Base-by-base conservation (phyloP, 768 basidiomycete species). In the Boletus sp. region DNA sequence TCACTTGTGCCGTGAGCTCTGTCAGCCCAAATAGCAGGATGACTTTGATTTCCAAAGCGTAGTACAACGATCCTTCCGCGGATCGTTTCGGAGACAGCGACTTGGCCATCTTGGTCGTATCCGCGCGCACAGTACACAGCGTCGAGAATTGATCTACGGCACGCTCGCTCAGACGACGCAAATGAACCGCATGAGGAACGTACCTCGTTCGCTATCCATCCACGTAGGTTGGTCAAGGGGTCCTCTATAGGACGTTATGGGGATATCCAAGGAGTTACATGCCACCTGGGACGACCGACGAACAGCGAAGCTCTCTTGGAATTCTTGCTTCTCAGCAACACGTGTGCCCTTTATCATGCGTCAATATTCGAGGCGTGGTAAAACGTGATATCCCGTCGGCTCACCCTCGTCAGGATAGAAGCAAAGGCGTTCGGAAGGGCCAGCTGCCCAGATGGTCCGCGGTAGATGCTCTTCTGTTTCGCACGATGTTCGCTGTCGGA, bases 11-110 rank as follows among this genome's bases (percentile, higher is more conserved):
- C 55, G 75, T 77, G 58, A 83, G 64, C 57, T 84, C 83, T 3
- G 81, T 83, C 46, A 79, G 59, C 5, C 83, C 83, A 53, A 84
- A 82, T 8, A 78, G 66, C 24, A 84, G 57, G 10, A 83, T 69
- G 6, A 84, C 56, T 10, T 67, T 69, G 48, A 71, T 57, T 15
- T 71, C 71, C 41, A 71, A 54, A 17, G 56, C 57, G n/a, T 61
- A 69, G 42, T 73, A 71, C 60, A 48, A 7, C 24, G 56, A 35
- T 3, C 70, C 71, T 4, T 73, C 64, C 1, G 57, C 20, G 5
- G 69, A 54, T 11, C 62, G 62, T 54, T 36, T 64, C 9, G 63
- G 59, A 4, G 54, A 36, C 35, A 73, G 58, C 39, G 60, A 64
- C 54, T 52, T 64, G 24, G 71, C 69, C 39, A 75, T 58, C 40